These are phyloP conservation scores for Paraconiothyrium brasiliense DNA, from an alignment of 2,329 filamentous ascomycete genomes.

Conservation along the genomic window DNA sequence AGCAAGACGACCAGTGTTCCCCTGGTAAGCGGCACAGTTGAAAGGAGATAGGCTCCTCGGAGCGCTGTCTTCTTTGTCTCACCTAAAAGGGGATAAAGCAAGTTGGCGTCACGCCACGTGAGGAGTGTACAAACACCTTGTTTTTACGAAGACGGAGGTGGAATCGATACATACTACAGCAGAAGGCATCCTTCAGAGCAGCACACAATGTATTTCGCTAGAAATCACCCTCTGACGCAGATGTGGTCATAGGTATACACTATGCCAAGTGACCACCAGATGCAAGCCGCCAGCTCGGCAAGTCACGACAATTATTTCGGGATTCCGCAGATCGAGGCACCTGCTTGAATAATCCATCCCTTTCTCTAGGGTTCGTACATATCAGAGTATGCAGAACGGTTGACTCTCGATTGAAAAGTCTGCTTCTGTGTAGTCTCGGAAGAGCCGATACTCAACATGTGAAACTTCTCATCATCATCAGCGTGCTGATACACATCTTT, in stretches of 20 bases:
- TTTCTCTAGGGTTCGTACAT: not conserved
- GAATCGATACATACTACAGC: not conserved
- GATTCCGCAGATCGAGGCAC: not conserved
- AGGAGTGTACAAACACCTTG: not conserved
- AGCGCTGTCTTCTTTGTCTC: constrained; percentile 1
- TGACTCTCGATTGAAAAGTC: not conserved
- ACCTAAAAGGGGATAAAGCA: not conserved
- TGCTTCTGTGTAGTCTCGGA: not conserved
- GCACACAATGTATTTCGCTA: not conserved
- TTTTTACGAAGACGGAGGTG: not conserved
- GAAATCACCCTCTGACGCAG: too few species aligned
- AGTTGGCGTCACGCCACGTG: not conserved
- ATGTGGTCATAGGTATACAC: too few species aligned
- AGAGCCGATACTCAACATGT: constrained; percentile 15
- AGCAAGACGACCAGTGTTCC: not conserved
- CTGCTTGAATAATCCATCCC: too few species aligned
- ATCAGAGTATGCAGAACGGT: constrained; percentile 4
- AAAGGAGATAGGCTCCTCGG: not conserved
- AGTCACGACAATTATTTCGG: not conserved
- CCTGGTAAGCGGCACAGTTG: constrained; percentile 1
- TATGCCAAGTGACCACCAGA: too few species aligned
- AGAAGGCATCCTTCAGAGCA: not conserved
- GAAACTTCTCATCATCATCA: constrained; percentile 16
- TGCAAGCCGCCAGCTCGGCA: not conserved
- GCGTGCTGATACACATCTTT: constrained; percentile 11